Percentiles rank a stretch among this genome's conserved stretches.
Evolutionary conservation across 2,329 filamentous ascomycete species (phyloP).

Genomic region (Beauveria sp.): DNA sequence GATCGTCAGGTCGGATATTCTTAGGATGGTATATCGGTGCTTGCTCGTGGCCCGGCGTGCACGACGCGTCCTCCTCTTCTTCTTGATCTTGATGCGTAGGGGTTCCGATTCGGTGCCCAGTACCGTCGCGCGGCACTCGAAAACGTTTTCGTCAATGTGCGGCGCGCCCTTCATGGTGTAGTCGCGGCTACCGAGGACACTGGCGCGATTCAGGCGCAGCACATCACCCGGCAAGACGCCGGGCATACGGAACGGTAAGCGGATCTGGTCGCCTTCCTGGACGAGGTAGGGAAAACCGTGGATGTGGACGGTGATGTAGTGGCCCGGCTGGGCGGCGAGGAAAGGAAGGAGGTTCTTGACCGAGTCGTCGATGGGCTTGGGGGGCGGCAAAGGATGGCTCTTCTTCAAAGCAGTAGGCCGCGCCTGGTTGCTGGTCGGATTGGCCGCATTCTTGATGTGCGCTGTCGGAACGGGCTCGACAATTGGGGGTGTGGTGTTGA

Average conservation of each 20-base stretch:
- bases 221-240: conserved; percentile 73
- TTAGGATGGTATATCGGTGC: conserved; percentile 78
- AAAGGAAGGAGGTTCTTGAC: conserved; percentile 59
- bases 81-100: conserved; percentile 70
- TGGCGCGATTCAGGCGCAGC: conserved; percentile 79
- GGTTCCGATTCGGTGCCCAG: conserved; percentile 78
- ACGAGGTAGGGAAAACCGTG: conserved; percentile 74
- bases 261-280: conserved; percentile 65
- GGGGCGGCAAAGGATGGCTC: conserved; percentile 28
- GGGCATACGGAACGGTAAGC: conserved; percentile 73
- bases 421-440: conserved; percentile 24
- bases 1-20: conserved; percentile 74
- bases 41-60: conserved; percentile 78
- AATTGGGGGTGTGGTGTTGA: conserved; percentile 44
- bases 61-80: conserved; percentile 67
- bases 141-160: conserved; percentile 78
- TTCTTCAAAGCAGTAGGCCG: conserved; percentile 33
- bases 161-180: conserved; percentile 77
- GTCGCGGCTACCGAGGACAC: conserved; percentile 75
- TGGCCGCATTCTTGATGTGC: conserved; percentile 30
- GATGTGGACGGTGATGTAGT: conserved; percentile 76
- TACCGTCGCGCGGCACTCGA: conserved; percentile 78
- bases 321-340: conserved; percentile 62
- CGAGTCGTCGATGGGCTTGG: conserved; percentile 41
- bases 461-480: conserved; percentile 29